phyloP scores from a whole-genome alignment of 108 stramenopile species.

The Thalassiosira profunda region DNA sequence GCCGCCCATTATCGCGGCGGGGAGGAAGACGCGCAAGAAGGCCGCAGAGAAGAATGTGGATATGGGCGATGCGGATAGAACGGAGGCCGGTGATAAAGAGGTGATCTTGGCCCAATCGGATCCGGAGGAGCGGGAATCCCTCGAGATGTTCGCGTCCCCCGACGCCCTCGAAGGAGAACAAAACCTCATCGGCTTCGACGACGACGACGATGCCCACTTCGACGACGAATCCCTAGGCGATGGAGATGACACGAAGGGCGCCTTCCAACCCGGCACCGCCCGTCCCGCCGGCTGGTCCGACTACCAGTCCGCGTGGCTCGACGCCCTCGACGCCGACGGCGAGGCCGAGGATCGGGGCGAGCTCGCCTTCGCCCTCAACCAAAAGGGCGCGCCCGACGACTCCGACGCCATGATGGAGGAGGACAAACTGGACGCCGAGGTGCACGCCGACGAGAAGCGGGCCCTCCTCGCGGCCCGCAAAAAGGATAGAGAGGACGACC shows the following conservation, averaged over 20 bases:
- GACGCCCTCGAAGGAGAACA: slow-evolving; percentile 98
- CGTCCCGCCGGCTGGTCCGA: slow-evolving; percentile 94
- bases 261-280: slow-evolving; percentile 51
- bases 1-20: slow-evolving; percentile 44
- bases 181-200: slow-evolving; percentile 98
- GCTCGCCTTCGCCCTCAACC: slow-evolving; percentile 80
- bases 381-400: slow-evolving; percentile 57
- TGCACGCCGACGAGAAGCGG: slow-evolving; percentile 69
- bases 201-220: slow-evolving; percentile 56
- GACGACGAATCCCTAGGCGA: too few species aligned
- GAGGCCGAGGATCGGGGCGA: slow-evolving; percentile 83
- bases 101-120: slow-evolving; percentile 48
- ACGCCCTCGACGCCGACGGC: slow-evolving; percentile 79
- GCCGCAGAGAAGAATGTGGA: slow-evolving; percentile 29
- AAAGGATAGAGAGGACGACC: slow-evolving; percentile 85
- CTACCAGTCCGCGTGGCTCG: slow-evolving; percentile 97
- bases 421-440: slow-evolving; percentile 68
- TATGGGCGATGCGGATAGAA: slow-evolving; percentile 33
- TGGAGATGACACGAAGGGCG: slow-evolving; percentile 35
- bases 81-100: neutral
- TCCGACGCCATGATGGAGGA: slow-evolving; percentile 62
- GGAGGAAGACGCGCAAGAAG: slow-evolving; percentile 34
- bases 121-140: slow-evolving; percentile 65
- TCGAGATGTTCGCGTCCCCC: slow-evolving; percentile 92
- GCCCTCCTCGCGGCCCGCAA: slow-evolving; percentile 67